Percentiles rank a stretch among this genome's conserved stretches.
phyloP scores from a whole-genome alignment of 1,139 yeast genomes.

The Geotrichum histeridarum region DNA sequence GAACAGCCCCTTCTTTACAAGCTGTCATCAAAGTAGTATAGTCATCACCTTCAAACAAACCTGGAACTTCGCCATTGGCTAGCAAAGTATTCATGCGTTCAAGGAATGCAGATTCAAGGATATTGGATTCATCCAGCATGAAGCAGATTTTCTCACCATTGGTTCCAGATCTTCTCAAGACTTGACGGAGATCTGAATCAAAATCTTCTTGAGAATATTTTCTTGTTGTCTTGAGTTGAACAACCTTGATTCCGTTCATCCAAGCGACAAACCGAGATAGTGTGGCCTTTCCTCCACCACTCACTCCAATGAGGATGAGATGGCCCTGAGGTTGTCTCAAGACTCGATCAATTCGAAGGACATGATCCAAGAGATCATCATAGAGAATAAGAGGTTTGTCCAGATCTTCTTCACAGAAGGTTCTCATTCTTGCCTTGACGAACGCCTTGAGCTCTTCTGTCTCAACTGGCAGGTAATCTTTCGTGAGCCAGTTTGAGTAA shows the following conservation, averaged over 20 bases:
- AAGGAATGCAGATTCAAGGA: conserved; percentile 70
- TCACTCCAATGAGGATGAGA: conserved; percentile 78
- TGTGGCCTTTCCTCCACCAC: conserved; percentile 79
- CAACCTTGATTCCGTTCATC: conserved; percentile 72
- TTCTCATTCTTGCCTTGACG: conserved; percentile 58
- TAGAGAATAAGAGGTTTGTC: conserved; percentile 59
- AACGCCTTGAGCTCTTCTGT: conserved; percentile 49
- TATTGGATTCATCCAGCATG: conserved; percentile 74
- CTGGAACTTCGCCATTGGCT: conserved; percentile 92
- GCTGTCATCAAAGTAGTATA: conserved; percentile 48
- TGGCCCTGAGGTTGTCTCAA: conserved; percentile 87
- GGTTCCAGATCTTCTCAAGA: conserved; percentile 49
- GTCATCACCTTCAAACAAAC: conserved; percentile 78
- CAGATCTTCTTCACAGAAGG: conserved; percentile 66
- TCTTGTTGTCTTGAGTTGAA: conserved; percentile 55
- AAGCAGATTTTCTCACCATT: conserved; percentile 65
- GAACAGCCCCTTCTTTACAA: conserved; percentile 56
- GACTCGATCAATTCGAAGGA: conserved; percentile 75
- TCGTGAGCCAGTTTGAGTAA: conserved; percentile 71
- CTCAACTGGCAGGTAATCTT: conserved; percentile 55
- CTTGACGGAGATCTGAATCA: conserved; percentile 55
- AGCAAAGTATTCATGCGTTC: conserved; percentile 89
- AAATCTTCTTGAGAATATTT: conserved; percentile 59
- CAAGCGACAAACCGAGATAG: conserved; percentile 80
- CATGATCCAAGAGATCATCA: conserved; percentile 69